Evolutionary conservation across 1,139 yeast genomes (phyloP), one percentile per base, ranked within the genome.

Genomic region (Entelexis paramagnoliae): DNA sequence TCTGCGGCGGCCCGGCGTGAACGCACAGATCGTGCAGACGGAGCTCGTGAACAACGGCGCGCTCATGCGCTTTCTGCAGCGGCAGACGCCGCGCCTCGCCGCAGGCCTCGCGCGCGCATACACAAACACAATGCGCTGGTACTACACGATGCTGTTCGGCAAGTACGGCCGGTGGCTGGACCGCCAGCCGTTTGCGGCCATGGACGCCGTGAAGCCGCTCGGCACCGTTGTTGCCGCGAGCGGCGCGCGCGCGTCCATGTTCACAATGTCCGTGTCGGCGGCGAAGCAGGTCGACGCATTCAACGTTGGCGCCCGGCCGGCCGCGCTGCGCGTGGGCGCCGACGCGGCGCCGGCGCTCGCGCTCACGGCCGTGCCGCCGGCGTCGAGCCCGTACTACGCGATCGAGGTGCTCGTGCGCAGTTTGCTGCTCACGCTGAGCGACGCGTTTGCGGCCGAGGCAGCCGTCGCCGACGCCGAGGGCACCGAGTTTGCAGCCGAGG

Each of bases 41-140:
- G 77, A 76, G 33, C 67, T 91, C 51, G 66, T 86, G 7, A 71
- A 73, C 33, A 79, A 80, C 17, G 77, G 77, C 55, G 87, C 82
- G 48, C 72, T 79, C 1, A 84, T 69, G 60, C 68, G 68, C 2
- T 88, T 84, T 58, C 66, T 91, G 35, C 65, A 70, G 8, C 60
- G 66, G 4, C 77, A 78, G 49, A 78, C 84, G 55, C 73, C 75
- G 4, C 74, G 79, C n/a, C 68, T 91, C 51, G 89, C 95, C 0
- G 64, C 70, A n/a, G 95, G 87, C 60, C 72, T 91, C 43, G 76
- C 80, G 55, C 75, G 77, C 60, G 97, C 96, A 0, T 91, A 91
- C 64, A 70, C 81, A 13, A 81, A 79, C 62, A 89, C 97, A 2
- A 88, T 89, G 87, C 74, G 77, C 61, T 91, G 98, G 98, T 91